phyloP scores from a whole-genome alignment of 2,329 filamentous ascomycete genomes.

The Aureobasidium sp. region DNA sequence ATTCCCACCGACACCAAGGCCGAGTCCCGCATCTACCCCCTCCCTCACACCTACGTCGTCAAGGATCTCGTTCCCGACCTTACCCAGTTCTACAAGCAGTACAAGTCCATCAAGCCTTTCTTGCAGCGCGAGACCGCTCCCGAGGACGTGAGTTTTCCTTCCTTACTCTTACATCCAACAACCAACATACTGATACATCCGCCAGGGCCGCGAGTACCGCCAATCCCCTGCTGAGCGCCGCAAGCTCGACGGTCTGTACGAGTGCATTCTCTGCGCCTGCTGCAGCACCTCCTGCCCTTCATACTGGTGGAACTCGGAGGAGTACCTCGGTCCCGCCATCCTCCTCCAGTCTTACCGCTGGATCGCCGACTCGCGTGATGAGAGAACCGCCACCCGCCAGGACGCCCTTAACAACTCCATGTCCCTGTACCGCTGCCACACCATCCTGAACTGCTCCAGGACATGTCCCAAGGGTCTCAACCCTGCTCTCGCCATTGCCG shows the following conservation, averaged over 20 bases:
- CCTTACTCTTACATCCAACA: background rate
- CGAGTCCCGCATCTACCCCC: conserved; percentile 91
- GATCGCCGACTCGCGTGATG: conserved; percentile 90
- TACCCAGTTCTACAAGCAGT: conserved; percentile 99
- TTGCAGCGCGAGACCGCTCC: conserved; percentile 82
- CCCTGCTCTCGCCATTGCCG: conserved; percentile 86
- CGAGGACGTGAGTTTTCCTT: conserved; percentile 58
- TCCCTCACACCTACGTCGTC: conserved; percentile 97
- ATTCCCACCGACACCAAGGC: conserved; percentile 75
- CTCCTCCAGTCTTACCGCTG: conserved; percentile 97
- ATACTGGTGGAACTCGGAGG: conserved; percentile 99
- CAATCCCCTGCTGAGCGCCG: conserved; percentile 86
- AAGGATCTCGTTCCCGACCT: conserved; percentile 98
- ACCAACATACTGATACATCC: conserved; percentile 14
- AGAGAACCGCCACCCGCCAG: conserved; percentile 81
- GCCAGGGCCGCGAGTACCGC: conserved; percentile 79
- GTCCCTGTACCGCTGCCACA: conserved; percentile 98
- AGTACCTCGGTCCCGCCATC: conserved; percentile 95
- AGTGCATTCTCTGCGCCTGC: conserved; percentile 99
- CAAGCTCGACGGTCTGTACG: conserved; percentile 97
- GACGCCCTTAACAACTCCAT: conserved; percentile 94
- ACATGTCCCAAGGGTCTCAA: conserved; percentile 98
- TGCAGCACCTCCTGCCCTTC: conserved; percentile 99
- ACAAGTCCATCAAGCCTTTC: conserved; percentile 99
- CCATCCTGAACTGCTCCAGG: conserved; percentile 95